Evolutionary conservation across 2,329 filamentous ascomycete species (phyloP), one percentile per base, ranked within the genome.

Genomic region (Claviceps cyperi): DNA sequence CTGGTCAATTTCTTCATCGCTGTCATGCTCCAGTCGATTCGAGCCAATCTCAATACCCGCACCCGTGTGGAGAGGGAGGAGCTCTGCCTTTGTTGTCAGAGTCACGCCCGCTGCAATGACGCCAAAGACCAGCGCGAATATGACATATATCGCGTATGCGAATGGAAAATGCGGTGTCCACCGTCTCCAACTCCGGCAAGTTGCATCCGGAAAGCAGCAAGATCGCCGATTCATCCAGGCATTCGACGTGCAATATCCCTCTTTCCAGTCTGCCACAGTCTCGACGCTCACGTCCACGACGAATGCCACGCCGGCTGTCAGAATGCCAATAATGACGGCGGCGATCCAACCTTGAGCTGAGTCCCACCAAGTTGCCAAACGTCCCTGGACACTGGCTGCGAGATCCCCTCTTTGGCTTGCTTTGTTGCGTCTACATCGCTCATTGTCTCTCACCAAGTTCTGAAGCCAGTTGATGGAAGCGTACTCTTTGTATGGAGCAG

Each of bases 401-500:
- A 63, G 49, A 70, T 66, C n/a, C 76, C 60, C 38, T 62, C 59
- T 19, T 36, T 17, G 17, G 40, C 74, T 68, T 50, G 44, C 9
- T 5, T n/a, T 37, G n/a, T n/a, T 32, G 46, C 13, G 15, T 19
- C 19, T 28, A 19, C 69, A 67, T n/a, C 75, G 72, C 55, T 72
- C 74, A 2, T 75, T 76, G 55, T 78, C 75, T 62, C 77, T 78
- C 59, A 78, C 73, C 50, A 81, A 60, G 56, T 78, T 76, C 59
- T 78, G 77, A 9, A 81, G 65, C 76, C 76, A 81, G 60, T 81
- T 77, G 51, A 80, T 80, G 1, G 76, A 78, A 7, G 73, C 76
- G 55, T 81, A 81, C 54, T 80, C 73, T 57, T 78, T 79, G 58
- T 81, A 81, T 0, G 75, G 72, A 19, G 80, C 46, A 21, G 46